These are phyloP conservation scores for Hemileccinum rubropunctum DNA, from an alignment of 768 basidiomycete genomes.

Conservation along the genomic window DNA sequence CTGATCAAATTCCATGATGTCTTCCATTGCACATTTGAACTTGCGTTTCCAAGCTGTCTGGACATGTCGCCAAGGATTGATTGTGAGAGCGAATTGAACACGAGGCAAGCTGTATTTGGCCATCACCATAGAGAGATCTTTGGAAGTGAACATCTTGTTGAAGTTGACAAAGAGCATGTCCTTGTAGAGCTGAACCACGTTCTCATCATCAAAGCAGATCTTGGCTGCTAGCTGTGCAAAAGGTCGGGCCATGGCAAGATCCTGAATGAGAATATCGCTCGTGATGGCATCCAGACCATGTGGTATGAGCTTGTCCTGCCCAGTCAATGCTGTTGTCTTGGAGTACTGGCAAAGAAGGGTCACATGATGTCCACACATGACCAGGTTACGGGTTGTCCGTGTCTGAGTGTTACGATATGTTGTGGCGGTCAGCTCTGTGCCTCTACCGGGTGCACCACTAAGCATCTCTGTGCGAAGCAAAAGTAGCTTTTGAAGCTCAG, in stretches of 20 bases:
- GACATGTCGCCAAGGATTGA: conserved; percentile 6
- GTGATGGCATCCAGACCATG: neutral
- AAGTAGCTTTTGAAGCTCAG: conserved; percentile 3
- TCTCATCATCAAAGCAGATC: neutral
- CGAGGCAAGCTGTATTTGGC: neutral
- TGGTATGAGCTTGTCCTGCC: conserved; percentile 3
- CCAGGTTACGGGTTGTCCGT: neutral
- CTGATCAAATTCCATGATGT: neutral
- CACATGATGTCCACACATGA: neutral
- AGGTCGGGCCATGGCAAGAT: neutral
- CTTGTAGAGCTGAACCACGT: neutral
- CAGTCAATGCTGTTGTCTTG: neutral
- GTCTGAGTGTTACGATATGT: neutral
- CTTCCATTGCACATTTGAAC: neutral
- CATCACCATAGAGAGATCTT: neutral
- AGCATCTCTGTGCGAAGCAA: conserved; percentile 6
- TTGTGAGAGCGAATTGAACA: neutral
- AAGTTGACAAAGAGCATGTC: conserved; percentile 20
- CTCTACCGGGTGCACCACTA: conserved; percentile 15
- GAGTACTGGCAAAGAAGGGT: neutral
- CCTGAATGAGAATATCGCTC: neutral
- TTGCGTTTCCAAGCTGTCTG: conserved; percentile 6
- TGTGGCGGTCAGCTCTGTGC: conserved; percentile 1
- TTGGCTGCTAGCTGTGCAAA: conserved; percentile 4
- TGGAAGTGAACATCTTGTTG: neutral